Conservation (phyloP, 805 yeast species). For the Saccharomycopsis oosterbeekiorum region DNA sequence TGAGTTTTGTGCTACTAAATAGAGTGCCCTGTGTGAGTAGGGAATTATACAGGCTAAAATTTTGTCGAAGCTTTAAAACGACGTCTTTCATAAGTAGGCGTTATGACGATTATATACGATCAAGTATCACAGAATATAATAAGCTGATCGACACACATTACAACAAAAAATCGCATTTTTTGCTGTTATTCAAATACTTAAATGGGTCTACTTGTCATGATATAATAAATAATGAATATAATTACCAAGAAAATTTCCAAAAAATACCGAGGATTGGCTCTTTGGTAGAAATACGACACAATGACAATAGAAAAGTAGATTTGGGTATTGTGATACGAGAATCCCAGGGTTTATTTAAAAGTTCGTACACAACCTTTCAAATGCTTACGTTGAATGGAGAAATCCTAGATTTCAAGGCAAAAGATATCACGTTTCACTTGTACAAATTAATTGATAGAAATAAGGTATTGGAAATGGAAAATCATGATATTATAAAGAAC, state of each 20-base stretch:
- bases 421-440: slow-evolving; percentile 27
- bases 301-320: slow-evolving; percentile 10
- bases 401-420: slow-evolving; percentile 24
- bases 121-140: not conserved
- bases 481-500: slow-evolving; percentile 19
- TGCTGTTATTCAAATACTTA: not conserved
- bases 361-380: slow-evolving; percentile 19
- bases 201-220: not conserved
- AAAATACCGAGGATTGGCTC: slow-evolving; percentile 27
- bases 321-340: slow-evolving; percentile 32
- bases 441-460: slow-evolving; percentile 24
- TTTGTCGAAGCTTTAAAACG: not conserved
- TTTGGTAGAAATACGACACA: slow-evolving; percentile 28
- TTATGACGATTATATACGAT: not conserved
- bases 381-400: slow-evolving; percentile 29
- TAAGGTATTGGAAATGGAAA: slow-evolving; percentile 12
- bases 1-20: not conserved
- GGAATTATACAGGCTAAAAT: not conserved
- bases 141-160: not conserved
- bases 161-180: not conserved
- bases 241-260: slow-evolving; percentile 6
- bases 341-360: slow-evolving; percentile 28
- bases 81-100: not conserved
- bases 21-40: not conserved
- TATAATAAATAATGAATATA: not conserved